Evolutionary conservation across 2,329 filamentous ascomycete species (phyloP).

Genomic region (Botrytis fabae): DNA sequence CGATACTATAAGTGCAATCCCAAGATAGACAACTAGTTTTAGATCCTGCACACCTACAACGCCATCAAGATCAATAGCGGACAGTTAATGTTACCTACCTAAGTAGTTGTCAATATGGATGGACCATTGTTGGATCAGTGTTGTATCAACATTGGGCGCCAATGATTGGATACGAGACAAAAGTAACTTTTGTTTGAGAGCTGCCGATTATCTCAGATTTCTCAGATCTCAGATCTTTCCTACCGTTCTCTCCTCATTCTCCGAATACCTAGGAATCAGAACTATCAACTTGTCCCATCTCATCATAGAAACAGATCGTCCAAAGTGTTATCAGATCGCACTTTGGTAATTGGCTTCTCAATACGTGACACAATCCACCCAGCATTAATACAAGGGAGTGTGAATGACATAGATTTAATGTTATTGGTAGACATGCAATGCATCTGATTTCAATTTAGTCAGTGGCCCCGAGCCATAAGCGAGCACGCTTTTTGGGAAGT

Average conservation of each 20-base stretch:
- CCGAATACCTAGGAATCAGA: not conserved
- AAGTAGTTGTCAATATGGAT: not conserved
- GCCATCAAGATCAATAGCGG: not conserved
- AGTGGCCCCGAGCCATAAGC: conserved; percentile 6
- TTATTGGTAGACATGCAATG: conserved; percentile 4
- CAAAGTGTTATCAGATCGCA: not conserved
- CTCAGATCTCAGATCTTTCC: not conserved
- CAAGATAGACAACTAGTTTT: not conserved
- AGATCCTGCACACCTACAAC: not conserved
- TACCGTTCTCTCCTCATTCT: not conserved
- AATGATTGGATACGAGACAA: not conserved
- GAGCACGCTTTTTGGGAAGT: not conserved
- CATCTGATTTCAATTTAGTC: not conserved
- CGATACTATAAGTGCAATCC: not conserved
- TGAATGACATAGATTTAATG: not conserved
- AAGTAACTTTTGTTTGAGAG: not conserved
- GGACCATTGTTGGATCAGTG: not conserved
- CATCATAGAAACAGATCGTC: too few species aligned
- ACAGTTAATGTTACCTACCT: not conserved
- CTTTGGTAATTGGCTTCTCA: not conserved
- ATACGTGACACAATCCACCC: not conserved
- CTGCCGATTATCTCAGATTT: not conserved
- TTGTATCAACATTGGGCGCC: not conserved
- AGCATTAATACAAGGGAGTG: not conserved
- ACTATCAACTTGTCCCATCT: too few species aligned